Conservation (phyloP, 176 grass and related monocot species). For the Microstegium vimineum region DNA sequence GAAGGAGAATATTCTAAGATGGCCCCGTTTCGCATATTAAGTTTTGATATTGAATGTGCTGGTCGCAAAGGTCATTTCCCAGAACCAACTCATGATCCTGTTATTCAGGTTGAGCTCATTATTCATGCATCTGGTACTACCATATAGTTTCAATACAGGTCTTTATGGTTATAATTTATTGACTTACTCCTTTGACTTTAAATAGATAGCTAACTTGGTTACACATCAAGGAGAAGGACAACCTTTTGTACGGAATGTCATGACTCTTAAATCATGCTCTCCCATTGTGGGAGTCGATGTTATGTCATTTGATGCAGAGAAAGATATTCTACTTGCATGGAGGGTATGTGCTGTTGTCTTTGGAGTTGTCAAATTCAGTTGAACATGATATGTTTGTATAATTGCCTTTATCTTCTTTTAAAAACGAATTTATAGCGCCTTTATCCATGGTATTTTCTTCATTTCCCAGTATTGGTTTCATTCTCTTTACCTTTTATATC, state of each 20-base stretch:
- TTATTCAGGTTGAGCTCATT: constrained; percentile 87
- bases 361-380: constrained; percentile 2
- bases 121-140: constrained; percentile 7
- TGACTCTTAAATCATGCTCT: constrained; percentile 95
- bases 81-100: constrained; percentile 96
- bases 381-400: not conserved
- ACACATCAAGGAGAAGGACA: constrained; percentile 89
- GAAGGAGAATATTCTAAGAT: constrained; percentile 94
- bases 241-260: constrained; percentile 87
- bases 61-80: constrained; percentile 97
- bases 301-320: constrained; percentile 94
- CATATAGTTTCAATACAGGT: constrained; percentile 11
- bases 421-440: not conserved
- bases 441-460: not conserved
- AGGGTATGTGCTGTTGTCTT: constrained; percentile 53
- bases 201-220: constrained; percentile 91
- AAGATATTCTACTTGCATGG: constrained; percentile 89
- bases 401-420: not conserved
- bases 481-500: not conserved
- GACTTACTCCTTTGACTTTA: constrained; percentile 36
- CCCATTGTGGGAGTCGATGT: constrained; percentile 95
- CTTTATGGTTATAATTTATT: constrained; percentile 26
- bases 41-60: constrained; percentile 98
- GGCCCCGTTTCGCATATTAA: constrained; percentile 92
- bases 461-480: not conserved